phyloP scores from a whole-genome alignment of 2,329 filamentous ascomycete genomes.

The Aspergillus fructus region DNA sequence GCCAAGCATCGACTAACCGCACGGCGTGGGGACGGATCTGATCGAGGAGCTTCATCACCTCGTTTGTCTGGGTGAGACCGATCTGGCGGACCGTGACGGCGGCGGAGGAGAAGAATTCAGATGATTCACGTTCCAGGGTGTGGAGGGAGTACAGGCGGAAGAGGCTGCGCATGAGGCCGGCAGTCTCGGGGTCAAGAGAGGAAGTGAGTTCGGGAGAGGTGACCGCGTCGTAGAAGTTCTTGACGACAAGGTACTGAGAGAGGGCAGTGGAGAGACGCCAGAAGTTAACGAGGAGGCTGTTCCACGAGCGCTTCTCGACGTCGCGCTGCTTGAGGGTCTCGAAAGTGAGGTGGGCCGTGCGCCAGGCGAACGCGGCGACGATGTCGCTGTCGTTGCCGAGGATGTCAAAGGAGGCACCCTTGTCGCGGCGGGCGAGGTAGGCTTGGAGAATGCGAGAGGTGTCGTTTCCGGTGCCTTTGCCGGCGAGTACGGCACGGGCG shows the following conservation, averaged over 20 bases:
- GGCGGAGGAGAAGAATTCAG: constrained; percentile 69
- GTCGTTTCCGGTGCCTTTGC: constrained; percentile 65
- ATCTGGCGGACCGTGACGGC: constrained; percentile 73
- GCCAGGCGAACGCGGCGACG: constrained; percentile 73
- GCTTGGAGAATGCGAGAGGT: constrained; percentile 65
- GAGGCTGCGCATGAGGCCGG: constrained; percentile 61
- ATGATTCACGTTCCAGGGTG: constrained; percentile 67
- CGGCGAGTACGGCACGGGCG: constrained; percentile 66
- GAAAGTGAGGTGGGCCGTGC: constrained; percentile 71
- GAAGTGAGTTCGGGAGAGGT: constrained; percentile 53
- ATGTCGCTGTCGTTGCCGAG: constrained; percentile 69
- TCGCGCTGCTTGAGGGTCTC: constrained; percentile 73
- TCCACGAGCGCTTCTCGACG: constrained; percentile 74
- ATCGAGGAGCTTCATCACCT: constrained; percentile 67
- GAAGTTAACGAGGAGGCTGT: constrained; percentile 74
- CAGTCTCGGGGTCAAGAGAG: constrained; percentile 58
- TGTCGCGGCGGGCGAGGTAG: constrained; percentile 65
- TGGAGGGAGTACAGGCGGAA: constrained; percentile 66
- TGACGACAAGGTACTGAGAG: constrained; percentile 74
- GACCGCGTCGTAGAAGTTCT: constrained; percentile 73
- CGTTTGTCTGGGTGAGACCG: constrained; percentile 64
- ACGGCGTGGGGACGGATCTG: constrained; percentile 74
- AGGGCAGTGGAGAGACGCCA: constrained; percentile 73
- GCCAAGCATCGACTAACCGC: constrained; percentile 70
- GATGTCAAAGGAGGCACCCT: constrained; percentile 72